Evolutionary conservation across 1,284 basidiomycete genomes (phyloP).

Genomic region (Lignosus rhinocerotis): DNA sequence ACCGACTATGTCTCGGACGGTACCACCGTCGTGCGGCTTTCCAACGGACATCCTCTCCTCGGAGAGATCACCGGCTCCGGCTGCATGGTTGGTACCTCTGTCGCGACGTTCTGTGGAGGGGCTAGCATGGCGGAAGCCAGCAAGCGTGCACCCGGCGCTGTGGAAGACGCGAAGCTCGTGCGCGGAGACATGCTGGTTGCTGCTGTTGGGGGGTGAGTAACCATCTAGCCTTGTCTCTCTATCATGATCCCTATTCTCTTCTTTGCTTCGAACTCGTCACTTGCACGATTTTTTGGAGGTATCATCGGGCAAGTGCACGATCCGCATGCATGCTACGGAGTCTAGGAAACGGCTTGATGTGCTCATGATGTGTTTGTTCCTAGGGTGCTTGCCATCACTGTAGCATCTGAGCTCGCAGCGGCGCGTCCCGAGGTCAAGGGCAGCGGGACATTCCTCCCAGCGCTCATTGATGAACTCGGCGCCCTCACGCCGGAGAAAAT

Average conservation of each 20-base stretch:
- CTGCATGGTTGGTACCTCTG: constrained; percentile 81
- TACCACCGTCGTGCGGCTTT: constrained; percentile 59
- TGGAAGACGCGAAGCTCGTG: constrained; percentile 49
- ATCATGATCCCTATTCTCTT: too few species aligned
- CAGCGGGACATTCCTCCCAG: constrained; percentile 86
- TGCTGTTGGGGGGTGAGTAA: constrained; percentile 72
- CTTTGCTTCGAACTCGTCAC: too few species aligned
- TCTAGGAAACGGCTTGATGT: neutral
- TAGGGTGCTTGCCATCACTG: constrained; percentile 79
- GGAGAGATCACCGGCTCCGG: constrained; percentile 88
- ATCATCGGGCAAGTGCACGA: neutral
- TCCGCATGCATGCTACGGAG: neutral
- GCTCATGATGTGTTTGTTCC: constrained; percentile 10
- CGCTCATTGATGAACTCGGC: constrained; percentile 83
- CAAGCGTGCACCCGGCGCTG: constrained; percentile 21
- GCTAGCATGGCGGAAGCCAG: constrained; percentile 44
- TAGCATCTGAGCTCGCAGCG: constrained; percentile 84
- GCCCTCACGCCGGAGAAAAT: constrained; percentile 60
- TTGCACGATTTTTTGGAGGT: too few species aligned
- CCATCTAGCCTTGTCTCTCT: neutral
- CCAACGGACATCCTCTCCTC: constrained; percentile 79
- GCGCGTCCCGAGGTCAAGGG: constrained; percentile 72
- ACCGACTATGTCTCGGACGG: constrained; percentile 91
- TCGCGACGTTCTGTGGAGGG: constrained; percentile 79
- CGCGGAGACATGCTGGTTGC: constrained; percentile 74